Evolutionary conservation across 305 asterid genomes (phyloP).

Genomic region (Rubia occidens): DNA sequence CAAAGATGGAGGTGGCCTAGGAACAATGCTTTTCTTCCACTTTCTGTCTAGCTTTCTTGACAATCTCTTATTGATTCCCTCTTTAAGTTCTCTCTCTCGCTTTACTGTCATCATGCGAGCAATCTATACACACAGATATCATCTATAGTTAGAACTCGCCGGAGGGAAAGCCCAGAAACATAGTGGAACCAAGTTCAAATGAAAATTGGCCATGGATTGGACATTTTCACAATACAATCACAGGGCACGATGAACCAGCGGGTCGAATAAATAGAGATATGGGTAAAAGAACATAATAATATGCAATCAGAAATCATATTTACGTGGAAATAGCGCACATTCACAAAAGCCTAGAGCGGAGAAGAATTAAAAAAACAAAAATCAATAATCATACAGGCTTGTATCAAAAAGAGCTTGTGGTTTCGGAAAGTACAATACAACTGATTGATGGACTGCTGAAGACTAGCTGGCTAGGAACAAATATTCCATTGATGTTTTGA

Average conservation of each 20-base stretch:
- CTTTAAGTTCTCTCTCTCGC: slow-evolving; percentile 89
- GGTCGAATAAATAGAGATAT: background rate
- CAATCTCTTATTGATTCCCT: slow-evolving; percentile 76
- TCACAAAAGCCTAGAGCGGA: background rate
- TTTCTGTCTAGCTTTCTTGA: slow-evolving; percentile 79
- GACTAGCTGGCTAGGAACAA: background rate
- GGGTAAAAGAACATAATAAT: background rate
- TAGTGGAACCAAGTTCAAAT: background rate
- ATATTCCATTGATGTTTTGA: too few relatives aligned
- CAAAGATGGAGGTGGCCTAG: slow-evolving; percentile 89
- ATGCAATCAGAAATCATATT: background rate
- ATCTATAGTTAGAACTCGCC: background rate
- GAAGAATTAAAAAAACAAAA: background rate
- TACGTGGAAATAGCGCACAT: too few relatives aligned
- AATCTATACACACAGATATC: slow-evolving; percentile 27
- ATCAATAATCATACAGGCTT: background rate
- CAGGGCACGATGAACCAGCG: background rate
- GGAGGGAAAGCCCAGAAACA: too few relatives aligned
- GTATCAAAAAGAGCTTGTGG: background rate
- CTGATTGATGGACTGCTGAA: background rate
- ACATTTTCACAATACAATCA: background rate
- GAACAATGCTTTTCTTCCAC: slow-evolving; percentile 92
- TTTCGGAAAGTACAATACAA: background rate
- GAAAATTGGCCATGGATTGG: background rate
- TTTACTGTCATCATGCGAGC: slow-evolving; percentile 84